phyloP scores from a whole-genome alignment of 805 yeast genomes.

The Kuraishia hungarica region DNA sequence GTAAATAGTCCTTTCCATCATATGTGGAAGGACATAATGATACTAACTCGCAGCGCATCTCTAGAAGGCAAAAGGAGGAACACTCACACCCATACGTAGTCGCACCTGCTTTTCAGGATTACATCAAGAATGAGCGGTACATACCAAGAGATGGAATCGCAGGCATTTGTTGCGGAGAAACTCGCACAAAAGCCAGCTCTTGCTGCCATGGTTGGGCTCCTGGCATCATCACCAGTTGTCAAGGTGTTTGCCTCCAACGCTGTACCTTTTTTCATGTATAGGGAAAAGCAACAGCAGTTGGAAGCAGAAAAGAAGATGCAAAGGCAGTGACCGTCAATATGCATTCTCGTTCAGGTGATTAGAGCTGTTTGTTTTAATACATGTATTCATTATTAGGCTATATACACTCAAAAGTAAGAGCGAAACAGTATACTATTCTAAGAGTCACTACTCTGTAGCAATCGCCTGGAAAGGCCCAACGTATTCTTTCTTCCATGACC shows the following conservation, averaged over 20 bases:
- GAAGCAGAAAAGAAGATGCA: neutral
- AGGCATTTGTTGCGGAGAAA: constrained; percentile 39
- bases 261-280: constrained; percentile 45
- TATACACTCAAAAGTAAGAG: neutral
- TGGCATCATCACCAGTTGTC: constrained; percentile 50
- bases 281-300: constrained; percentile 15
- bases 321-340: neutral
- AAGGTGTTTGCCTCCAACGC: constrained; percentile 54
- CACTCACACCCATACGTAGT: neutral
- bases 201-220: constrained; percentile 48
- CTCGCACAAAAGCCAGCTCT: constrained; percentile 45
- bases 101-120: neutral
- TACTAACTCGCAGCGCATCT: neutral
- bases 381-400: neutral
- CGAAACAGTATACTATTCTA: neutral
- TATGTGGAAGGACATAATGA: too few species aligned
- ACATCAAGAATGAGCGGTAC: neutral
- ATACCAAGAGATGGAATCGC: constrained; percentile 27
- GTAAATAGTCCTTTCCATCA: neutral
- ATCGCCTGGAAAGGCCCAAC: neutral
- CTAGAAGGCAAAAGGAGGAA: neutral
- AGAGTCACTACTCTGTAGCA: neutral
- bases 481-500: neutral
- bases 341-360: neutral
- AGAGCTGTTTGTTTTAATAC: neutral